phyloP scores from a whole-genome alignment of 352 stramenopile species.

The Phytophthora pistaciae region DNA sequence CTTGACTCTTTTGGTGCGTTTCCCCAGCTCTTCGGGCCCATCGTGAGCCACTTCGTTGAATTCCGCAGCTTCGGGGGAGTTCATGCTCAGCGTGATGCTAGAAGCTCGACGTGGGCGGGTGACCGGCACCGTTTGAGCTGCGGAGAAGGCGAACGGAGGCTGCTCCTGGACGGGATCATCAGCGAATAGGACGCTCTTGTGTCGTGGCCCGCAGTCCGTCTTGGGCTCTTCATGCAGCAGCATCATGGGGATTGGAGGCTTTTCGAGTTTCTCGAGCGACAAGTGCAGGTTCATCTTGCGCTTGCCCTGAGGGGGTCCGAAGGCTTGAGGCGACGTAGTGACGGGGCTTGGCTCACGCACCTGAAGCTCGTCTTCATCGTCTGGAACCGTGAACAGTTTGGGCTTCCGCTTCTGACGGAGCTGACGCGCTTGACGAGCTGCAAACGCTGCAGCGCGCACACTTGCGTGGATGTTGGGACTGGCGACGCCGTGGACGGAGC shows the following conservation, averaged over 20 bases:
- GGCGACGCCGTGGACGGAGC: slow-evolving; percentile 28
- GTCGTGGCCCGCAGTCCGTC: slow-evolving; percentile 13
- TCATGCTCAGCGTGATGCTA: slow-evolving; percentile 69
- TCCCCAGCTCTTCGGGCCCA: slow-evolving; percentile 68
- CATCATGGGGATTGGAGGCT: slow-evolving; percentile 53
- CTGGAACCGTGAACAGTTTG: background rate
- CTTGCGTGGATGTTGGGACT: slow-evolving; percentile 38
- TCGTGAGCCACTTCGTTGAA: slow-evolving; percentile 82
- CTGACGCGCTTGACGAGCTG: slow-evolving; percentile 56
- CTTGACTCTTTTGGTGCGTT: slow-evolving; percentile 73
- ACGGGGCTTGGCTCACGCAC: slow-evolving; percentile 30
- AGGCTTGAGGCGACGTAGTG: background rate
- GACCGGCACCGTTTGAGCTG: slow-evolving; percentile 4
- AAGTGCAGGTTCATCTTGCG: slow-evolving; percentile 64
- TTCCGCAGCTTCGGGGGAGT: slow-evolving; percentile 70
- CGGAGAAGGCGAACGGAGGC: background rate
- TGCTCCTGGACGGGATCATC: slow-evolving; percentile 2
- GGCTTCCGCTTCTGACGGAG: slow-evolving; percentile 39
- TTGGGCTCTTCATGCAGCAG: slow-evolving; percentile 17
- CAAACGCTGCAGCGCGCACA: slow-evolving; percentile 56
- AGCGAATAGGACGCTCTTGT: slow-evolving; percentile 26
- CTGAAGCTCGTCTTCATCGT: slow-evolving; percentile 20
- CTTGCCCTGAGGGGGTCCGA: slow-evolving; percentile 48
- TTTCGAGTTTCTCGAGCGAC: slow-evolving; percentile 51
- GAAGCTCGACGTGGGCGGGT: slow-evolving; percentile 46